phyloP scores from a whole-genome alignment of 2,329 filamentous ascomycete species.

The Fusarium equiseti region DNA sequence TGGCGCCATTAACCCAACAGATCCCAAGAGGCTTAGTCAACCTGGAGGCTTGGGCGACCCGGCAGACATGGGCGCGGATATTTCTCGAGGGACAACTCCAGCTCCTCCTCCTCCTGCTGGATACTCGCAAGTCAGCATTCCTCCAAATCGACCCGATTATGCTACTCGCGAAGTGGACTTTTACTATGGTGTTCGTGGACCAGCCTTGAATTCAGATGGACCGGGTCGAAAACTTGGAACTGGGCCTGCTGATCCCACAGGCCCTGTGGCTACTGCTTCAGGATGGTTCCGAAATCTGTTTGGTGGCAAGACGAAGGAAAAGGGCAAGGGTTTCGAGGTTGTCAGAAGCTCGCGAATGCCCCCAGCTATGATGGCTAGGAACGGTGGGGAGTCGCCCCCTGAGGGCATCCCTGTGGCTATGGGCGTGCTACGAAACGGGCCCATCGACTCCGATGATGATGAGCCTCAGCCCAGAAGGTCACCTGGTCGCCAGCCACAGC shows the following conservation, averaged over 20 bases:
- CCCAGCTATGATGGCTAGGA: slow-evolving; percentile 72
- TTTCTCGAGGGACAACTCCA: slow-evolving; percentile 59
- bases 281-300: slow-evolving; percentile 88
- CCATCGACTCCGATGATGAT: slow-evolving; percentile 73
- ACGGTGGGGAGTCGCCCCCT: slow-evolving; percentile 74
- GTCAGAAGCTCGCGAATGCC: slow-evolving; percentile 91
- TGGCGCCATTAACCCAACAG: slow-evolving; percentile 48
- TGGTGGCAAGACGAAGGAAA: slow-evolving; percentile 89
- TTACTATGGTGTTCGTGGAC: slow-evolving; percentile 93
- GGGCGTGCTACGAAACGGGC: slow-evolving; percentile 69
- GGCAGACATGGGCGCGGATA: slow-evolving; percentile 56
- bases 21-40: slow-evolving; percentile 56
- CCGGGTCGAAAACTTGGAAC: slow-evolving; percentile 89
- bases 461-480: slow-evolving; percentile 47
- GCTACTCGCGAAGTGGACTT: slow-evolving; percentile 95
- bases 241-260: slow-evolving; percentile 93
- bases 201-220: slow-evolving; percentile 83
- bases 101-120: slow-evolving; percentile 52
- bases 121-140: slow-evolving; percentile 54
- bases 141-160: slow-evolving; percentile 80
- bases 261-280: slow-evolving; percentile 87
- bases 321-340: slow-evolving; percentile 96
- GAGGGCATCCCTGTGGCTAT: slow-evolving; percentile 75
- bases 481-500: slow-evolving; percentile 45
- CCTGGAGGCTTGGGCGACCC: slow-evolving; percentile 52